Evolutionary conservation across 2,329 filamentous ascomycete genomes (phyloP), one percentile per base, ranked within the genome.

Genomic region (Metarhizium guizhouense): DNA sequence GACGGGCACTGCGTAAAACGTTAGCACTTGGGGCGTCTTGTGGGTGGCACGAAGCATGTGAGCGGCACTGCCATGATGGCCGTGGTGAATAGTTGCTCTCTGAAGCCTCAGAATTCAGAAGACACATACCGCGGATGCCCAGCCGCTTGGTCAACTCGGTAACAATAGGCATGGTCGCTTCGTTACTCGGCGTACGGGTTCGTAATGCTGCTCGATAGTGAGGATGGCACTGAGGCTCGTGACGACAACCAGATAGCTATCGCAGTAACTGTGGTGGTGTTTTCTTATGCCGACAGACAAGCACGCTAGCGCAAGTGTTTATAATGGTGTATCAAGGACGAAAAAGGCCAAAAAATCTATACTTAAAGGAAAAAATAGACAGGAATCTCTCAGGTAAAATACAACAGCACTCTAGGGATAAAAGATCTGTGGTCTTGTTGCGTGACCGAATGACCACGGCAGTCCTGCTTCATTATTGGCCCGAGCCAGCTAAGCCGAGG

Each of bases 1-100:
- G 59, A 94, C 77, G 64, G 89, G 89, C 61, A 93, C 86, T 88
- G 63, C 50, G 47, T 25, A 25, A 18, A 13, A 20, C 14, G 54
- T 36, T 45, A 34, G 47, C 18, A 34, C 7, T 11, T 34, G 32
- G 32, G 10, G 32, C 10, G 2, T 34, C 10, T 34, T 25, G 38
- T 36, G 18, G 29, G 50, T 30, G 38, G 3, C 14, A 16, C 38
- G 38, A 40, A 2, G 32, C 25, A 25, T 25, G 25, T 25, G 25
- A 25, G 25, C 3, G 25, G 25, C 25, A 25, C 4, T 25, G 25
- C 25, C 25, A 25, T 25, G 25, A 25, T 25, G 25, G 25, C 25
- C 25, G 47, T 32, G 10, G 14, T 25, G n/a, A 30, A 7, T 32
- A 32, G 29, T n/a, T 14, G 29, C n/a, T 45, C 42, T 45, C 7